Base-by-base conservation (phyloP, 2,329 filamentous ascomycete genomes). In the Chaetomium olivaceum region DNA sequence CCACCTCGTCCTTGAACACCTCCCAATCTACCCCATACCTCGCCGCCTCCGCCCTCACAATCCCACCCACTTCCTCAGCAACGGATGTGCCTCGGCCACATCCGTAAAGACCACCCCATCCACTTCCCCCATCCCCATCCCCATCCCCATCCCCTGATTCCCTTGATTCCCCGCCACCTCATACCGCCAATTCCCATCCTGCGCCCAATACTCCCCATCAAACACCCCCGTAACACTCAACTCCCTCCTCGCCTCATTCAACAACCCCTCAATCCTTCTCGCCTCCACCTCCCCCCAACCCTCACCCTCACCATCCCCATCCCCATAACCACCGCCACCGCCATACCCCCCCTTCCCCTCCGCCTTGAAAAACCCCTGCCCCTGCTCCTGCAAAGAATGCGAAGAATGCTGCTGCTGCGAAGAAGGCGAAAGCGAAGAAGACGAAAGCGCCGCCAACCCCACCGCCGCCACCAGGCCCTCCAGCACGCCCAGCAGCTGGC, bases 401-500 rank as follows among this genome's bases (percentile, higher is more conserved):
- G n/a, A n/a, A n/a, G n/a, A n/a, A n/a, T n/a, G n/a, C n/a, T n/a
- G n/a, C n/a, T n/a, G n/a, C n/a, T n/a, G n/a, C n/a, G n/a, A n/a
- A n/a, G n/a, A n/a, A n/a, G n/a, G n/a, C n/a, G 69, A 70, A 6
- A 70, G 69, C 21, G n/a, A 2, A 2, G 60, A 58, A 11, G 33
- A 43, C 6, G 60, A 43, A 0, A 70, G 63, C 25, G 64, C 29
- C 25, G 62, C 60, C 60, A 69, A 16, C 5, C 68, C 68, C 3
- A 67, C 61, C 11, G 87, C 86, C 16, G 79, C 78, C 0, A 81
- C 77, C 23, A 97, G 78, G 0, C 90, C 92, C 73, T 96, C 91
- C 6, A 97, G 74, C 4, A 91, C 79, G 0, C 95, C 95, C 3
- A 96, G 76, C 14, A 96, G 79, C 70, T 87, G 87, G 0, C 95